These are phyloP conservation scores for Fraxinus latifolia DNA, from an alignment of 305 asterid species.

Conservation along the genomic window DNA sequence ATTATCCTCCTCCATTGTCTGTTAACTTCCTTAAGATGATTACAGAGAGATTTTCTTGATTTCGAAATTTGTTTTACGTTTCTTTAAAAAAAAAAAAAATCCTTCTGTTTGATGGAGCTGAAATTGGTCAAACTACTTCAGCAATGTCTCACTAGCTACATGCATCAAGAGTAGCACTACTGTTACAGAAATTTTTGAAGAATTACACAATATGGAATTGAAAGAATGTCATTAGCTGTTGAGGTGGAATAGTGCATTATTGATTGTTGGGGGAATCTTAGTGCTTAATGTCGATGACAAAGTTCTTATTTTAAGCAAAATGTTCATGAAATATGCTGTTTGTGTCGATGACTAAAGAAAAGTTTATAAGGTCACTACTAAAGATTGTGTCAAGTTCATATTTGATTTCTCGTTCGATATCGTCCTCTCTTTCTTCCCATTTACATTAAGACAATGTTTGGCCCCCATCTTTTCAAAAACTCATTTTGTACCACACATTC, in stretches of 20 bases:
- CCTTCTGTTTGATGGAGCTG: not conserved
- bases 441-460: not conserved
- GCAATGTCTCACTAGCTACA: not conserved
- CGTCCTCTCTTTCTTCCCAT: not conserved
- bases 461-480: not conserved
- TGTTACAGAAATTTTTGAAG: not conserved
- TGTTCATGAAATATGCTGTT: not conserved
- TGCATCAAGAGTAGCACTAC: not conserved
- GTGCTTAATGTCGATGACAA: not conserved
- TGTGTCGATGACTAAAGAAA: not conserved
- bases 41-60: not conserved
- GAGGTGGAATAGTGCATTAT: not conserved
- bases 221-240: not conserved
- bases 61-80: not conserved
- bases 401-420: not conserved
- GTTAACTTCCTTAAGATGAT: not conserved
- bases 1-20: not conserved
- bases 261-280: not conserved
- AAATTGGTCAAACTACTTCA: not conserved
- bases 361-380: not conserved
- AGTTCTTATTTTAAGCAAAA: not conserved
- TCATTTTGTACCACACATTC: not conserved
- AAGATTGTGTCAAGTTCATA: not conserved
- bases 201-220: not conserved
- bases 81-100: not conserved